Evolutionary conservation across 768 basidiomycete genomes (phyloP).

Genomic region (Boletus tomentosulus): DNA sequence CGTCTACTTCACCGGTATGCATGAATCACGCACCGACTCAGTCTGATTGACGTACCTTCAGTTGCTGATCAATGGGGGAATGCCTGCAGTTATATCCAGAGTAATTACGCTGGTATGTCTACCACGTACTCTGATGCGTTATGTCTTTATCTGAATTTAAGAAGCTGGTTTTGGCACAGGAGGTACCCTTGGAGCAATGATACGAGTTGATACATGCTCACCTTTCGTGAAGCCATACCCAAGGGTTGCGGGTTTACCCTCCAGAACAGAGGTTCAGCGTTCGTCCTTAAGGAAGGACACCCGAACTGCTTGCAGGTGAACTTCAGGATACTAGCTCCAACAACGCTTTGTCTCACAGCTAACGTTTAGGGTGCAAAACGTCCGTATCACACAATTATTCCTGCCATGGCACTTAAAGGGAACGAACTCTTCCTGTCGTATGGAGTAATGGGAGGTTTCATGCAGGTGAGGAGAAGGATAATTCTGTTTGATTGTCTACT

Average conservation of each 20-base stretch:
- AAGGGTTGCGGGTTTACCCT: conserved; percentile 95
- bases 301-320: conserved; percentile 77
- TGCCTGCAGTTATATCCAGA: conserved; percentile 86
- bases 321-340: background rate
- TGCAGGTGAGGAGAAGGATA: conserved; percentile 52
- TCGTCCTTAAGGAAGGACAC: conserved; percentile 74
- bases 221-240: conserved; percentile 61
- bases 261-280: conserved; percentile 89
- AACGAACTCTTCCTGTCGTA: conserved; percentile 84
- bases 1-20: conserved; percentile 82
- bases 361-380: conserved; percentile 71
- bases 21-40: background rate
- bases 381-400: conserved; percentile 92
- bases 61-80: conserved; percentile 87
- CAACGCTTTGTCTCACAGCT: background rate
- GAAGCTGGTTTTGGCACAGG: conserved; percentile 80
- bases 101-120: conserved; percentile 72
- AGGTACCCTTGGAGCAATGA: conserved; percentile 39
- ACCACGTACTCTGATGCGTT: background rate
- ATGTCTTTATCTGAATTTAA: conserved; percentile 3
- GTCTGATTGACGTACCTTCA: conserved; percentile 23
- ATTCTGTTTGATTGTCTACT: background rate
- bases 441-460: conserved; percentile 90
- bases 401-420: conserved; percentile 74
- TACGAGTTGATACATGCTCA: conserved; percentile 4